Percentiles rank a stretch among this genome's conserved stretches.
These are phyloP conservation scores for Lomentospora prolificans DNA, from an alignment of 2,329 filamentous ascomycete species.

Conservation along the genomic window DNA sequence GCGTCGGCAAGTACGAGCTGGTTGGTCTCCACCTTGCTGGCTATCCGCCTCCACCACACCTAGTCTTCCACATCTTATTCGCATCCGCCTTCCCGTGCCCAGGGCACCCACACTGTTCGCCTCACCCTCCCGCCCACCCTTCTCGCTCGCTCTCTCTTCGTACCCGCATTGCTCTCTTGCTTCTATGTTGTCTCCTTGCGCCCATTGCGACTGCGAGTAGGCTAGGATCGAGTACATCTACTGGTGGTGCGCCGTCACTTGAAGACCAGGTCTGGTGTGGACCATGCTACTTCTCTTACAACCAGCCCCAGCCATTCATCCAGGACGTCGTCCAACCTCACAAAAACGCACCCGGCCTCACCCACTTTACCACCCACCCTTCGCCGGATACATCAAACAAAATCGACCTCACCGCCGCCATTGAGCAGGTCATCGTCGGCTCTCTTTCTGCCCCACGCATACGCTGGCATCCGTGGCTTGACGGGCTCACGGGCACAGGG, in stretches of 20 bases:
- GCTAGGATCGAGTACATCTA: not conserved
- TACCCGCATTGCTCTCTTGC: not conserved
- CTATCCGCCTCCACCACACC: not conserved
- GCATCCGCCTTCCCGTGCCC: not conserved
- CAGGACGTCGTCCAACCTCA: not conserved
- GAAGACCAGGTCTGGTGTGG: not conserved
- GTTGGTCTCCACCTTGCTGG: not conserved
- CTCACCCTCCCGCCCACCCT: not conserved
- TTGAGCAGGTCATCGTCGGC: not conserved
- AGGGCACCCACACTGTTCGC: not conserved
- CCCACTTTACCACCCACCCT: not conserved
- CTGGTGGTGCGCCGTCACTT: not conserved
- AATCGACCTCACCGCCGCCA: not conserved
- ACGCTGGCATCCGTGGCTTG: not conserved
- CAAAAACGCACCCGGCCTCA: not conserved
- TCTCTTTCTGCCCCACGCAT: not conserved
- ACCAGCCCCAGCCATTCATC: not conserved
- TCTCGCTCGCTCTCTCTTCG: not conserved
- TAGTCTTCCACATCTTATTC: not conserved
- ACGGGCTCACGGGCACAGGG: not conserved
- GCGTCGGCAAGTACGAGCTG: too few relatives aligned
- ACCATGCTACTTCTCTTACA: not conserved
- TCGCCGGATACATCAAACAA: not conserved
- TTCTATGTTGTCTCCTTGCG: not conserved
- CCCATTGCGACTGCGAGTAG: not conserved